Evolutionary conservation across 1,284 basidiomycete species (phyloP), one percentile per base, ranked within the genome.

Genomic region (Ceratobasidium theobromae): DNA sequence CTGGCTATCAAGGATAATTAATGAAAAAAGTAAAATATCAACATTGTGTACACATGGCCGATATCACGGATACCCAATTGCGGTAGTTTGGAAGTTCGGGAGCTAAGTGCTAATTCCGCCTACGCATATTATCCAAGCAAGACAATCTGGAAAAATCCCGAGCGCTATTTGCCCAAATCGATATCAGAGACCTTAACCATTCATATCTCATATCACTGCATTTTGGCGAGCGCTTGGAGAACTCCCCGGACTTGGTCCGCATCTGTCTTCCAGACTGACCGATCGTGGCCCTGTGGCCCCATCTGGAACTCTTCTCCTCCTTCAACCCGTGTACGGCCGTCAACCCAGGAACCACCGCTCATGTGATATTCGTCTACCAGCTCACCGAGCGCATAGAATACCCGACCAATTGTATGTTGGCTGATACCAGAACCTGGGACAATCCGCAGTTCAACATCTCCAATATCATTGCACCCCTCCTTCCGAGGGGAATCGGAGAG

Each of bases 351-450:
- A 8, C 86, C 88, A 0, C 83, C 88, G 70, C 88, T 91, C 66
- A 90, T 73, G 73, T 91, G 89, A 3, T 91, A 77, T 73, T 91
- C 88, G 45, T 48, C 45, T 21, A 48, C 45, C 25, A 75, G 75
- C 25, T 89, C 72, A 8, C 84, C 86, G 32, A 80, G 74, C 0
- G 84, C 71, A 23, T 79, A 70, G 45, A 87, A 75, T 18, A 93
- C 64, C 16, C 70, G 58, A 0, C 76, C 73, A 16, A 86, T 76
- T 1, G 82, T 89, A 14, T 76, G 72, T 4, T 79, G 72, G 70
- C 86, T 88, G 55, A 91, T 83, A 2, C 89, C 88, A 3, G 87
- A 87, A 5, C 89, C 89, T 8, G 87, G 86, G 67, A 91, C 82
- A 65, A 93, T 82, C 51, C 43, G 67, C 54, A 49, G 49, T 41